Evolutionary conservation across 768 basidiomycete genomes (phyloP).

Genomic region (Lactifluus volemus): DNA sequence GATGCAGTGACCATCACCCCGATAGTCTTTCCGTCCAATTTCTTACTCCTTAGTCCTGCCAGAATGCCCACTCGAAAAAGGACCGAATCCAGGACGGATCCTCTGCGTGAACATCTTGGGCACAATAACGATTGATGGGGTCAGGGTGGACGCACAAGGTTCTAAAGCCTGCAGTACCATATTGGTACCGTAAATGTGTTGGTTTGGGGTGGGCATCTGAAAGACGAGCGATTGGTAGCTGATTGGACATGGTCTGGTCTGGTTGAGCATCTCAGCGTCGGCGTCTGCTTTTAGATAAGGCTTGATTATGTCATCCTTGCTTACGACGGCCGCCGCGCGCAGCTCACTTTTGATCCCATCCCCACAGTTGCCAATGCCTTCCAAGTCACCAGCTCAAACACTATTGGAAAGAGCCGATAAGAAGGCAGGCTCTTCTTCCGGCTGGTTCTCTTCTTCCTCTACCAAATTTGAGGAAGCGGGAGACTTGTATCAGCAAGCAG

Average conservation of each 20-base stretch:
- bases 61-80: slow-evolving; percentile 89
- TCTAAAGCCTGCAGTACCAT: slow-evolving; percentile 94
- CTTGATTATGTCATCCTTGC: slow-evolving; percentile 8
- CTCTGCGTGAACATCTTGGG: slow-evolving; percentile 35
- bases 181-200: slow-evolving; percentile 59
- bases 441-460: slow-evolving; percentile 82
- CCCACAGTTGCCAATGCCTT: slow-evolving; percentile 40
- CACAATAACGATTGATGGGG: not conserved
- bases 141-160: slow-evolving; percentile 53
- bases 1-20: slow-evolving; percentile 99
- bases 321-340: not conserved
- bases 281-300: too few relatives aligned
- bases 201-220: slow-evolving; percentile 66
- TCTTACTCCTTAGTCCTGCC: slow-evolving; percentile 85
- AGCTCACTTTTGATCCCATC: slow-evolving; percentile 8
- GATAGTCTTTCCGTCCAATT: slow-evolving; percentile 82
- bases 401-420: slow-evolving; percentile 88
- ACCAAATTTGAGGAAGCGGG: slow-evolving; percentile 93
- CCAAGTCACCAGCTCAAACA: slow-evolving; percentile 69
- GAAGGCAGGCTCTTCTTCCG: slow-evolving; percentile 72
- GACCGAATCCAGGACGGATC: slow-evolving; percentile 71
- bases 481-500: slow-evolving; percentile 91
- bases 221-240: slow-evolving; percentile 35
- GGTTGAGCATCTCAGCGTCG: not conserved
- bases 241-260: slow-evolving; percentile 22